Base-by-base conservation (phyloP, 2,329 filamentous ascomycete genomes). In the Colletotrichum magnum region DNA sequence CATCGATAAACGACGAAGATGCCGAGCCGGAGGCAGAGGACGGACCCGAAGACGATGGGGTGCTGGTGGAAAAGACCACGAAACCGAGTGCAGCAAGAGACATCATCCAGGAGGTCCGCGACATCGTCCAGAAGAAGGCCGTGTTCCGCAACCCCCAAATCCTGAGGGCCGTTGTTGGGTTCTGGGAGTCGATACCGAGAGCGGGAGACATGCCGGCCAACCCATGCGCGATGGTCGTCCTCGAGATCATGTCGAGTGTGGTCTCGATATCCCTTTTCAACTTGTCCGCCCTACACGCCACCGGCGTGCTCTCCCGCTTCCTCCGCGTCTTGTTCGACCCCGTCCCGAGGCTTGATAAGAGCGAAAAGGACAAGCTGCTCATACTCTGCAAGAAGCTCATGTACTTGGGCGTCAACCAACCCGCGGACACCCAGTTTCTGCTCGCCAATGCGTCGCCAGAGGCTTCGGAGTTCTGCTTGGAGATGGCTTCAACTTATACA, bases 391-490 rank as follows among this genome's bases (percentile, higher is more conserved):
- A 87, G 72, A 85, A 86, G 79, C 81, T 97, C 77, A 89, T 94
- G 84, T 83, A 89, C 66, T 85, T 96, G 71, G 95, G 96, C 21
- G 88, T 97, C 73, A 93, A 91, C 75, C 87, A 87, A 69, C 87
- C 97, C n/a, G 89, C 93, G 53, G 94, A 98, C 82, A 93, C 94
- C 16, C 91, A 95, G 75, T 90, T 92, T 70, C 85, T 99, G 36
- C 79, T 91, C 45, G 84, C 86, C 13, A 85, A 83, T 32, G 80
- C 86, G 9, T 86, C 87, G 2, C 74, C 85, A 6, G 81, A 83
- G 56, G 85, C 88, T 0, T 87, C 93, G 13, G 88, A 92, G 58
- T 96, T 97, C 75, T 89, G 86, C 71, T 84, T 97, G 21, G 87
- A 90, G 60, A 92, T 93, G 77, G 89, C 97, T 72, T 90, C 90